phyloP scores from a whole-genome alignment of 2,329 filamentous ascomycete genomes.

The Cladophialophora carrionii region DNA sequence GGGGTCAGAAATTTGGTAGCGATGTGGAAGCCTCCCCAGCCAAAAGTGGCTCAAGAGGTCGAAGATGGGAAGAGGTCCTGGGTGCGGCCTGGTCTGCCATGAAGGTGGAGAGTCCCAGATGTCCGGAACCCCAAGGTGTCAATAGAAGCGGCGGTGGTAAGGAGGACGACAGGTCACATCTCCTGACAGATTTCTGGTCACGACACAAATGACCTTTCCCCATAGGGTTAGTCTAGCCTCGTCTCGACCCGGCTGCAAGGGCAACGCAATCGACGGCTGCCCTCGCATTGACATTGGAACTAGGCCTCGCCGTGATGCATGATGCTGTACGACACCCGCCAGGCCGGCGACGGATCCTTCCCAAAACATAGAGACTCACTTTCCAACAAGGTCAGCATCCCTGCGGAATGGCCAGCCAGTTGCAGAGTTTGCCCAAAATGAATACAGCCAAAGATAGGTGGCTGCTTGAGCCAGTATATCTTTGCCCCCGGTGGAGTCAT shows the following conservation, averaged over 20 bases:
- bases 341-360: background rate
- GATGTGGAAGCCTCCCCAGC: background rate
- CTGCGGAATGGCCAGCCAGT: background rate
- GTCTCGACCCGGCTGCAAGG: background rate
- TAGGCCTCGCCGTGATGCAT: background rate
- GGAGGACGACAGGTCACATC: slow-evolving; percentile 4
- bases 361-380: slow-evolving; percentile 3
- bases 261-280: background rate
- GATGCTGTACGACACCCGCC: slow-evolving; percentile 7
- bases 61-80: background rate
- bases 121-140: slow-evolving; percentile 1
- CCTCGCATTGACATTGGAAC: background rate
- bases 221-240: slow-evolving; percentile 6
- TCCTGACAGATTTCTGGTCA: background rate
- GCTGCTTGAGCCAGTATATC: background rate
- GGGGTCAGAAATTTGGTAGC: background rate
- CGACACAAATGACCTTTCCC: background rate
- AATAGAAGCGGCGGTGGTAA: slow-evolving; percentile 1
- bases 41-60: background rate
- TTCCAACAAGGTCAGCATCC: background rate
- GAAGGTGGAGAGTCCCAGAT: background rate
- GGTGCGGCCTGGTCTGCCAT: background rate
- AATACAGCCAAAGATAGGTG: background rate
- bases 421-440: background rate
- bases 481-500: background rate